phyloP scores from a whole-genome alignment of 257 asterid species.

The Solanum lignicaule region DNA sequence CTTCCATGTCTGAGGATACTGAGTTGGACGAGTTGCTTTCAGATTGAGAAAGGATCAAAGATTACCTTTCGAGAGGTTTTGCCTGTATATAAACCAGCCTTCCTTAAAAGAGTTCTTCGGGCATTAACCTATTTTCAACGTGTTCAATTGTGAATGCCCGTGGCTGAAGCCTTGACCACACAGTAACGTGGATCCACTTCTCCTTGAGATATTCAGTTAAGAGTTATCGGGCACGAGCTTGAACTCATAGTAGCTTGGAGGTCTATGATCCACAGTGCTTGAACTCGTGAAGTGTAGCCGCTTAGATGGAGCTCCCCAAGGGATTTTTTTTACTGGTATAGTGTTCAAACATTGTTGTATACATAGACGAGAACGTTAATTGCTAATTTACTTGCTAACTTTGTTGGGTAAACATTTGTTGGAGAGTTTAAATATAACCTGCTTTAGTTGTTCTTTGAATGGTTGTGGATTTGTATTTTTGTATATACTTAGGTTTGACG shows the following conservation, averaged over 20 bases:
- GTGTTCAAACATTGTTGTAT: not conserved
- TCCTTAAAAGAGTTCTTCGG: not conserved
- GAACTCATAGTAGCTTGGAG: not conserved
- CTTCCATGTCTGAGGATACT: conserved; percentile 45
- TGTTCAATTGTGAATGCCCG: not conserved
- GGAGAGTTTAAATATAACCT: not conserved
- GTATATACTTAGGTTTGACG: not conserved
- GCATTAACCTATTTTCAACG: not conserved
- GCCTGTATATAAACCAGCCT: not conserved
- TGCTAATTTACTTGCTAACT: not conserved
- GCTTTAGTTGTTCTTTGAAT: not conserved
- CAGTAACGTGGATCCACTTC: not conserved
- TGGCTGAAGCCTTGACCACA: not conserved
- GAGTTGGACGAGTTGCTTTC: conserved; percentile 82
- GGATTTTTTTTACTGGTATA: not conserved
- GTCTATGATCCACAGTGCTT: not conserved
- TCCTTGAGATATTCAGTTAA: not conserved
- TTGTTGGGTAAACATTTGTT: not conserved
- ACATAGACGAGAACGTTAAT: not conserved
- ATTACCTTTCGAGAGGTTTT: not conserved
- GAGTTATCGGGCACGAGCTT: not conserved
- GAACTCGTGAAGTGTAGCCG: not conserved
- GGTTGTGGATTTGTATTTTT: not conserved
- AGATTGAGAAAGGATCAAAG: conserved; percentile 32
- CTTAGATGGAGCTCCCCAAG: not conserved